A percentile compares a stretch with the other conserved stretches of the same genome.
Conservation (phyloP, 345 rosid species). For the Conringia planisiliqua region DNA sequence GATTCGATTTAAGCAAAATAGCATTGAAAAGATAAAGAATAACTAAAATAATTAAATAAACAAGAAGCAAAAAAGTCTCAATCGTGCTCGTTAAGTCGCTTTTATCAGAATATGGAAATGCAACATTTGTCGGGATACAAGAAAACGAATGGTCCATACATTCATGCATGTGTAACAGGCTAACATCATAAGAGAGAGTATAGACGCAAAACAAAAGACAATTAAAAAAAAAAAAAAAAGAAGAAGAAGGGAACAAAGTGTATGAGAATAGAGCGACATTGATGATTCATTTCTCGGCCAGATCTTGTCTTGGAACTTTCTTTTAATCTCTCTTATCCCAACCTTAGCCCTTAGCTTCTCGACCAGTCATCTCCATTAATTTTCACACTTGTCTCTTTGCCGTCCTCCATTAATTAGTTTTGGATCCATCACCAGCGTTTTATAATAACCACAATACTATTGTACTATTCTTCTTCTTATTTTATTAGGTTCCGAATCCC, state of each 20-base stretch:
- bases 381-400: conserved; percentile 21
- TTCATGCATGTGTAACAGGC: conserved; percentile 17
- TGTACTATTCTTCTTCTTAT: neutral
- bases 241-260: conserved; percentile 1
- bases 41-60: neutral
- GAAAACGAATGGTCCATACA: conserved; percentile 20
- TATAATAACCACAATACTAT: neutral
- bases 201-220: neutral
- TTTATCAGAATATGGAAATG: conserved; percentile 16
- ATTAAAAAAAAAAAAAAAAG: neutral
- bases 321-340: conserved; percentile 20
- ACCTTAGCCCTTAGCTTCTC: conserved; percentile 17
- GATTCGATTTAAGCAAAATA: neutral
- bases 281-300: conserved; percentile 18
- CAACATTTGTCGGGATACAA: conserved; percentile 19
- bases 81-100: conserved; percentile 28
- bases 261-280: conserved; percentile 25
- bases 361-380: conserved; percentile 14
- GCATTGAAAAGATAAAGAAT: neutral
- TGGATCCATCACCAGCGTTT: conserved; percentile 11
- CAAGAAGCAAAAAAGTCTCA: neutral
- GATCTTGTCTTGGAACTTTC: conserved; percentile 33
- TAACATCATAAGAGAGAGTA: neutral
- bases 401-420: conserved; percentile 7
- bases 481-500: neutral